phyloP scores from a whole-genome alignment of 2,329 filamentous ascomycete species.

The Tolypocladium ovalisporum region DNA sequence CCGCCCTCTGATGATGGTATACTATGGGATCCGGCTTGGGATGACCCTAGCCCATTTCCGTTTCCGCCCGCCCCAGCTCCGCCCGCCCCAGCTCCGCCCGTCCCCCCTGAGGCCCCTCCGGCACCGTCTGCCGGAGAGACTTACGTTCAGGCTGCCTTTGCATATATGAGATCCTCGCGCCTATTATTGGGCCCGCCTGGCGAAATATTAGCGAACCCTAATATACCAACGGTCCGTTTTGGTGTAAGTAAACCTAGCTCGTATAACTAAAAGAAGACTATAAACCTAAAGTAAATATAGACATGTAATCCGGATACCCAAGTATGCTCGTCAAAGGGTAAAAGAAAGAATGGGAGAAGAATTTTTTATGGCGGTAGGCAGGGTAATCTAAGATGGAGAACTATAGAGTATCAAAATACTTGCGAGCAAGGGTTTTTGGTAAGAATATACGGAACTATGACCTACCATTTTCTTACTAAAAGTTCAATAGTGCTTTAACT shows the following conservation, averaged over 20 bases:
- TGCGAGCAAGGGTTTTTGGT: not conserved
- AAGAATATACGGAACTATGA: not conserved
- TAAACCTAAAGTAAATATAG: not conserved
- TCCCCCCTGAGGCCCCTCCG: not conserved
- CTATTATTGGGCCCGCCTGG: too few species aligned
- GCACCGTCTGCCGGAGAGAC: too few species aligned
- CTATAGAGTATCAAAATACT: not conserved
- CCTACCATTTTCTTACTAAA: not conserved
- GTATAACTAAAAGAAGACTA: not conserved
- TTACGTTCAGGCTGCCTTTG: too few species aligned
- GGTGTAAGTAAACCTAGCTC: not conserved
- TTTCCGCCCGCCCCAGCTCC: not conserved
- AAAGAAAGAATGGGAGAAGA: not conserved
- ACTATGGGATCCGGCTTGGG: not conserved
- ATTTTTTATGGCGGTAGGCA: not conserved
- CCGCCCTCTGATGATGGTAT: not conserved
- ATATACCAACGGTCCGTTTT: not conserved
- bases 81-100: not conserved
- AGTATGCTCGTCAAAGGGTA: not conserved
- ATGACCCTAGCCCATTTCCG: not conserved
- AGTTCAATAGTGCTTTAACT: not conserved
- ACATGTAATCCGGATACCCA: not conserved
- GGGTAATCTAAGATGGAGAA: not conserved
- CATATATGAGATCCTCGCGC: too few species aligned
- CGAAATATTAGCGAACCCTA: too few species aligned